phyloP scores from a whole-genome alignment of 2,329 filamentous ascomycete genomes.

The Cladorrhinum sp. region DNA sequence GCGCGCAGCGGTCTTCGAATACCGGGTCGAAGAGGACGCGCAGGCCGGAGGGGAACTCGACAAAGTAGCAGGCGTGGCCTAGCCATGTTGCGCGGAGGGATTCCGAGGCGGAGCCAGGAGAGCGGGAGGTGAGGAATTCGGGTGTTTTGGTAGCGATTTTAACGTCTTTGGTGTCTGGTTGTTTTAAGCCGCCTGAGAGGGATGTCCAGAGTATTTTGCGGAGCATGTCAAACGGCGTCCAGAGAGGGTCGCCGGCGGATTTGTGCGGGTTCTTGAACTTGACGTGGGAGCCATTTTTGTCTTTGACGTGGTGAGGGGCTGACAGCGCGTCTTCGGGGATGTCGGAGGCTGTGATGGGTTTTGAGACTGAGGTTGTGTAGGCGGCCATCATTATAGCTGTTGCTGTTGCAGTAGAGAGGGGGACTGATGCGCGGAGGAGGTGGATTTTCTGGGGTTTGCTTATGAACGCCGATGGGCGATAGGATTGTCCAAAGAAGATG shows the following conservation, averaged over 20 bases:
- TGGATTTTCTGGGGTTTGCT: background rate
- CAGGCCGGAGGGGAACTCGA: constrained; percentile 83
- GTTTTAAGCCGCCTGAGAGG: constrained; percentile 37
- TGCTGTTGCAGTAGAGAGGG: constrained; percentile 11
- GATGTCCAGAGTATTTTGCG: constrained; percentile 35
- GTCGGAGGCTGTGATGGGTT: constrained; percentile 32
- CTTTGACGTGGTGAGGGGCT: constrained; percentile 48
- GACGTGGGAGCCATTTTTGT: constrained; percentile 36
- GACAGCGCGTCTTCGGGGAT: constrained; percentile 42
- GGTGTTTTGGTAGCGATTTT: constrained; percentile 65
- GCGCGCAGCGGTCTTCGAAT: constrained; percentile 83
- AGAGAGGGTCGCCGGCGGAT: constrained; percentile 34
- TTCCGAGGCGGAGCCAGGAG: constrained; percentile 42
- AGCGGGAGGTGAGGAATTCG: constrained; percentile 61
- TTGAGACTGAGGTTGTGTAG: constrained; percentile 34
- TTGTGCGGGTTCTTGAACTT: constrained; percentile 52
- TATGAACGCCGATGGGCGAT: background rate
- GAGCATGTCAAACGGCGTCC: constrained; percentile 26
- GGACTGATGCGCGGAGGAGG: constrained; percentile 14
- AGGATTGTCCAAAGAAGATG: background rate
- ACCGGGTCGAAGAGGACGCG: constrained; percentile 92
- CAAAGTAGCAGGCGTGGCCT: constrained; percentile 89
- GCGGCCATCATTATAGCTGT: constrained; percentile 15
- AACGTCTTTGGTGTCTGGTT: constrained; percentile 50
- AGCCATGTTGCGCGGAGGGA: constrained; percentile 83